phyloP scores from a whole-genome alignment of 805 yeast species.

The Lachancea meyersii region DNA sequence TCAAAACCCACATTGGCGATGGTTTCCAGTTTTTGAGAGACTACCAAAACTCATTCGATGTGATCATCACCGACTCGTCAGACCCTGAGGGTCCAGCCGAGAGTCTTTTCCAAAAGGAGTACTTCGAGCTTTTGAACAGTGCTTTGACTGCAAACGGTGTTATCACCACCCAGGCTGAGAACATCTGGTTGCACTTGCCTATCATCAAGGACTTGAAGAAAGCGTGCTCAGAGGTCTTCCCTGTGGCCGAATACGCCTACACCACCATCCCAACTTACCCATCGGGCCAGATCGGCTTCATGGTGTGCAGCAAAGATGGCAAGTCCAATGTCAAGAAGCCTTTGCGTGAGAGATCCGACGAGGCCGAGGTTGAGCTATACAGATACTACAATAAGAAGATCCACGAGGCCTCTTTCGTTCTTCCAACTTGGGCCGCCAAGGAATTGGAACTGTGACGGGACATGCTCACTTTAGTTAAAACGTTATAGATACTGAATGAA shows the following conservation, averaged over 20 bases:
- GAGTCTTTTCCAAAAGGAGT: slow-evolving; percentile 83
- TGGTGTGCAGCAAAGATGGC: slow-evolving; percentile 84
- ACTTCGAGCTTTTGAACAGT: slow-evolving; percentile 73
- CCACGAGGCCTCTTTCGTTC: slow-evolving; percentile 82
- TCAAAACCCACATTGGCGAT: slow-evolving; percentile 85
- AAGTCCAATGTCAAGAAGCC: slow-evolving; percentile 62
- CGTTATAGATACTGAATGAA: not conserved
- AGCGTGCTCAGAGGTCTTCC: slow-evolving; percentile 81
- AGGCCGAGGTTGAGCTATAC: slow-evolving; percentile 58
- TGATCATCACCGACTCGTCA: slow-evolving; percentile 92
- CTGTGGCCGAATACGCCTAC: slow-evolving; percentile 85
- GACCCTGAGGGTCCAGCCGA: slow-evolving; percentile 99
- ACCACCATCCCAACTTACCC: slow-evolving; percentile 96
- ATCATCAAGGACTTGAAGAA: slow-evolving; percentile 75
- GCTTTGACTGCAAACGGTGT: slow-evolving; percentile 95
- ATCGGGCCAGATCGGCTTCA: slow-evolving; percentile 95
- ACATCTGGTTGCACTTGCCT: slow-evolving; percentile 85
- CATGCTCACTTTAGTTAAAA: not conserved
- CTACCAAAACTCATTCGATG: slow-evolving; percentile 82
- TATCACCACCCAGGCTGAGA: slow-evolving; percentile 90
- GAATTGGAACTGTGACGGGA: slow-evolving; percentile 34
- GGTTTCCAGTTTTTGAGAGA: slow-evolving; percentile 93
- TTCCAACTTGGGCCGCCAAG: slow-evolving; percentile 83
- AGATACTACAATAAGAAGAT: slow-evolving; percentile 78
- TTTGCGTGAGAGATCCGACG: slow-evolving; percentile 53